Base-by-base conservation (phyloP, 306 rosid species). In the Begonia peltatifolia region DNA sequence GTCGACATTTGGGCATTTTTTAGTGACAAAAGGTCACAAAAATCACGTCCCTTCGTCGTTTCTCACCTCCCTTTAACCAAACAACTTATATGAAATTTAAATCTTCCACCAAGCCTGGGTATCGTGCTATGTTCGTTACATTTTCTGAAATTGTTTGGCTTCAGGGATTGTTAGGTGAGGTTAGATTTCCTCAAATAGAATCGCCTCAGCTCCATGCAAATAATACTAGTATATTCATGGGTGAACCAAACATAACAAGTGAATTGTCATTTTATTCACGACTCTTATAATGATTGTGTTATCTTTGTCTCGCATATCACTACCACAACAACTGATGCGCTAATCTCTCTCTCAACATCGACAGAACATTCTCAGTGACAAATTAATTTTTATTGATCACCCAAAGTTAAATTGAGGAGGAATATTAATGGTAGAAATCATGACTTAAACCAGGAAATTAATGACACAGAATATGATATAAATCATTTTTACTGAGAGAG, bases 261-360 rank as follows among this genome's bases (percentile, higher is more conserved):
- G 20, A 30, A 55, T 10, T 57, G 41, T 22, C 52, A 57, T 14
- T 57, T 51, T 17, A 42, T 57, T 57, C 4, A 18, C 9, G 41
- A 57, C 22, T 11, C 41, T 4, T 10, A 11, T 0, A 42, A 57
- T 14, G 14, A 50, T 11, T 41, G 9, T 22, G 16, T 44, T 36
- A 57, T 57, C 22, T 17, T 51, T 57, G 41, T 16, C 13, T 2
- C 3, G 46, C 61, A 42, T 43, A 42, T 58, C 11, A 22, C 62
- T n/a, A n/a, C n/a, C n/a, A n/a, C n/a, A n/a, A n/a, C n/a, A n/a
- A n/a, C n/a, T n/a, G n/a, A n/a, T n/a, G n/a, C n/a, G n/a, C n/a
- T n/a, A n/a, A n/a, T n/a, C n/a, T n/a, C n/a, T n/a, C n/a, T n/a
- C 61, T 11, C 51, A 15, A 10, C 51, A 17, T 0, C 42, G 51